Conservation (phyloP, 306 rosid species). For the Dicorynia guianensis region DNA sequence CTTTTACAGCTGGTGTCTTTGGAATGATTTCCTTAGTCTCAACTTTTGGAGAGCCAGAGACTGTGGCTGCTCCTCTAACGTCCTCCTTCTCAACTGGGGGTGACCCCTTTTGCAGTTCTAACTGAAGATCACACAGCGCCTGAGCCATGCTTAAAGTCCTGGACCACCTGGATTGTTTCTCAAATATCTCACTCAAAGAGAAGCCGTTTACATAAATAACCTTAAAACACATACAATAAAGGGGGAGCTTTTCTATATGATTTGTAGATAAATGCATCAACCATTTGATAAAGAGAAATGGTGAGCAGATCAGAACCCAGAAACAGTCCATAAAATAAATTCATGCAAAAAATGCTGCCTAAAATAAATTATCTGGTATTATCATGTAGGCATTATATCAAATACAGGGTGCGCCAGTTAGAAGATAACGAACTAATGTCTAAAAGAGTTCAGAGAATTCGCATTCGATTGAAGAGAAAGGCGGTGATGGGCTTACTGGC, state of each 20-base stretch:
- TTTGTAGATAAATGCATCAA: constrained; percentile 2
- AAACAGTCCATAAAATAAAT: neutral
- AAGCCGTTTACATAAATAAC: neutral
- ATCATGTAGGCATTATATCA: constrained; percentile 20
- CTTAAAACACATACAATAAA: neutral
- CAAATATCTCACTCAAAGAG: neutral
- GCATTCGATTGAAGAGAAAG: neutral
- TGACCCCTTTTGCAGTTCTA: constrained; percentile 50
- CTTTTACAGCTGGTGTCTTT: constrained; percentile 52
- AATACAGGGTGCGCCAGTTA: neutral
- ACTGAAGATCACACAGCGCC: constrained; percentile 62
- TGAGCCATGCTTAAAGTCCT: constrained; percentile 64
- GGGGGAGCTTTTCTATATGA: neutral
- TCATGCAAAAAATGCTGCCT: neutral
- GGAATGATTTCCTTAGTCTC: constrained; percentile 40
- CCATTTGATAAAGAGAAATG: neutral
- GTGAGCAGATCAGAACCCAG: neutral
- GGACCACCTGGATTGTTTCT: constrained; percentile 50
- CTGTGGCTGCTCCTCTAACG: neutral
- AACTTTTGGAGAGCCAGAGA: constrained; percentile 15
- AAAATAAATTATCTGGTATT: neutral
- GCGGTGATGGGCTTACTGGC: constrained; percentile 44
- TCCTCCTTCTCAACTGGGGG: neutral
- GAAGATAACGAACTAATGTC: neutral
- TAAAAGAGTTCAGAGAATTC: neutral